These are phyloP conservation scores for Dendrobium chrysotoxum DNA, from an alignment of 106 monocot genomes.

Conservation along the genomic window DNA sequence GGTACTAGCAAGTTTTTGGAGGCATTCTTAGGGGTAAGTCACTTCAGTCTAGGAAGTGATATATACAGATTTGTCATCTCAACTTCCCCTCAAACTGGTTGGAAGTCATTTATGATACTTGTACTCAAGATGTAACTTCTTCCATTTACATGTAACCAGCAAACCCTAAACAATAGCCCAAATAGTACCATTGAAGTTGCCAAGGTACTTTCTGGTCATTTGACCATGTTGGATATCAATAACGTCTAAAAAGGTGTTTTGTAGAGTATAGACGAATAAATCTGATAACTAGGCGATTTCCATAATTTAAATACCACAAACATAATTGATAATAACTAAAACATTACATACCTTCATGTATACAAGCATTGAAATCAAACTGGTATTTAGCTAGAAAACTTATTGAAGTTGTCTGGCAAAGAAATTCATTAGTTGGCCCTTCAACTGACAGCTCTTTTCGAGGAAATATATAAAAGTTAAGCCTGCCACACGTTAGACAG, in stretches of 20 bases:
- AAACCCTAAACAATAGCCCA: background rate
- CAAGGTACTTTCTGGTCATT: background rate
- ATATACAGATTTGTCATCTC: background rate
- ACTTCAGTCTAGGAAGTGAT: background rate
- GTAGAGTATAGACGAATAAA: background rate
- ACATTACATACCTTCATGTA: conserved; percentile 58
- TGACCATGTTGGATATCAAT: background rate
- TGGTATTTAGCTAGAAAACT: conserved; percentile 84
- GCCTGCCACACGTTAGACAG: conserved; percentile 34
- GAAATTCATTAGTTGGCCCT: conserved; percentile 58
- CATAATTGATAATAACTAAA: background rate
- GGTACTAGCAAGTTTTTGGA: background rate
- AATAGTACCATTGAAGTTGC: conserved; percentile 2
- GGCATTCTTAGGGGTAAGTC: background rate
- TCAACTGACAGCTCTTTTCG: conserved; percentile 47
- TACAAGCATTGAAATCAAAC: conserved; percentile 91
- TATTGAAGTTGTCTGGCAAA: conserved; percentile 87
- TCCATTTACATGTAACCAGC: background rate
- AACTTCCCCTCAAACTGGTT: background rate
- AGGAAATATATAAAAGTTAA: conserved; percentile 79
- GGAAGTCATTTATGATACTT: background rate
- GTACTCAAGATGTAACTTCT: background rate
- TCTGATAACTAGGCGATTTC: background rate
- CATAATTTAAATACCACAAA: background rate
- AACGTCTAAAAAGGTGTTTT: background rate